phyloP scores from a whole-genome alignment of 2,329 filamentous ascomycete genomes.

The Xylaria multiplex region DNA sequence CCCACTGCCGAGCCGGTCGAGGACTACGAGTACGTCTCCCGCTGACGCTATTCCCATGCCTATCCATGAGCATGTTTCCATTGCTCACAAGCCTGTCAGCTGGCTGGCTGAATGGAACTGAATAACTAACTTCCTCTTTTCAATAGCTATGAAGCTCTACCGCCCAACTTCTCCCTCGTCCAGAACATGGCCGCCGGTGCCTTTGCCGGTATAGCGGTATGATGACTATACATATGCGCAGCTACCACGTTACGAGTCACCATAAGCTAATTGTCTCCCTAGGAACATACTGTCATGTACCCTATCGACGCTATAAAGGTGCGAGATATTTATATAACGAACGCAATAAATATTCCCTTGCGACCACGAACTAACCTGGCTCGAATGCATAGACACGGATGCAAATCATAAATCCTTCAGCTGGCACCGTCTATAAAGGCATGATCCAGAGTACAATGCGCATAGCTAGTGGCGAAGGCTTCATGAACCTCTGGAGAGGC shows the following conservation, averaged over 20 bases:
- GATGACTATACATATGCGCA: neutral
- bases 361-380: conserved; percentile 35
- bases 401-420: conserved; percentile 90
- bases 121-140: conserved; percentile 10
- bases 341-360: conserved; percentile 19
- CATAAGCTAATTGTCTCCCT: conserved; percentile 19
- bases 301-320: conserved; percentile 98
- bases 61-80: neutral
- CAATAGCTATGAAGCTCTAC: conserved; percentile 85
- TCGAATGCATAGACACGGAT: conserved; percentile 80
- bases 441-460: conserved; percentile 92
- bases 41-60: neutral
- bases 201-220: conserved; percentile 93
- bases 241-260: neutral
- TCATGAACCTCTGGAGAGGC: conserved; percentile 93
- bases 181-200: conserved; percentile 97
- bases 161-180: conserved; percentile 90
- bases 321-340: conserved; percentile 40
- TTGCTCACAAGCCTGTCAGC: neutral
- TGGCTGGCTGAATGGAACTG: neutral
- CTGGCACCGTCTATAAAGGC: conserved; percentile 84
- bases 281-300: conserved; percentile 99
- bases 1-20: conserved; percentile 70
- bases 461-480: conserved; percentile 89
- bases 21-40: conserved; percentile 70